Conservation (phyloP, 2,329 filamentous ascomycete genomes). For the Arthrobotrys entomopaga region DNA sequence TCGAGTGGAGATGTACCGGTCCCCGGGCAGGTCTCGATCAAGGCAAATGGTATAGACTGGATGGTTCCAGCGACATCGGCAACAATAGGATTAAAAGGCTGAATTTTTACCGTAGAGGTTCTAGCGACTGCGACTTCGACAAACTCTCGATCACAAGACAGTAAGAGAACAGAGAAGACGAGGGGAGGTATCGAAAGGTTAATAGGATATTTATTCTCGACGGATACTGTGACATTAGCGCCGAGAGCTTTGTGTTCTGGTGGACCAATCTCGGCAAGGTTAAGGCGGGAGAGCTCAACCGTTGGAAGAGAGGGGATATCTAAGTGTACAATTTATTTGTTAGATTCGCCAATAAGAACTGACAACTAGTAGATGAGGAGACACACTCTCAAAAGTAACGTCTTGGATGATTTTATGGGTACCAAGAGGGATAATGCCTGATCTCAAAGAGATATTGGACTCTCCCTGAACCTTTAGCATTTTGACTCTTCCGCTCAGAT, state of each 20-base stretch:
- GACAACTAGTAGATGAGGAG: slow-evolving; percentile 59
- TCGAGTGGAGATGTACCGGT: slow-evolving; percentile 85
- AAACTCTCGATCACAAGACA: slow-evolving; percentile 79
- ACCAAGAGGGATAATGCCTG: slow-evolving; percentile 81
- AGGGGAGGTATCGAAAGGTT: slow-evolving; percentile 80
- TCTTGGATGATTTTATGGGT: slow-evolving; percentile 79
- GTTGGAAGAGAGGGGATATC: slow-evolving; percentile 80
- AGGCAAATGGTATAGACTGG: slow-evolving; percentile 75
- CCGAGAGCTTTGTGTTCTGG: slow-evolving; percentile 74
- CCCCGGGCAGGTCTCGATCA: slow-evolving; percentile 79
- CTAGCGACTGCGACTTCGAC: slow-evolving; percentile 82
- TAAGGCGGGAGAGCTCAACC: slow-evolving; percentile 83
- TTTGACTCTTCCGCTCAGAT: slow-evolving; percentile 80
- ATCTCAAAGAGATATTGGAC: slow-evolving; percentile 77
- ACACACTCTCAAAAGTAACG: slow-evolving; percentile 81
- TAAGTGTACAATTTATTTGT: slow-evolving; percentile 52
- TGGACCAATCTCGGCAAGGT: slow-evolving; percentile 76
- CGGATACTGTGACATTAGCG: slow-evolving; percentile 78
- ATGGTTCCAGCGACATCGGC: slow-evolving; percentile 78
- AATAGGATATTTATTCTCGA: slow-evolving; percentile 81
- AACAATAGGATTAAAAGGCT: slow-evolving; percentile 74
- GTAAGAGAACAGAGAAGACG: slow-evolving; percentile 83
- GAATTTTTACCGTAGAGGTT: slow-evolving; percentile 74
- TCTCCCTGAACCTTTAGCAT: slow-evolving; percentile 77
- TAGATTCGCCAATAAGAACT: slow-evolving; percentile 10